A percentile compares a stretch with the other conserved stretches of the same genome.
These are phyloP conservation scores for Symbiotaphrina buchneri DNA, from an alignment of 495 filamentous ascomycete species.

Conservation along the genomic window DNA sequence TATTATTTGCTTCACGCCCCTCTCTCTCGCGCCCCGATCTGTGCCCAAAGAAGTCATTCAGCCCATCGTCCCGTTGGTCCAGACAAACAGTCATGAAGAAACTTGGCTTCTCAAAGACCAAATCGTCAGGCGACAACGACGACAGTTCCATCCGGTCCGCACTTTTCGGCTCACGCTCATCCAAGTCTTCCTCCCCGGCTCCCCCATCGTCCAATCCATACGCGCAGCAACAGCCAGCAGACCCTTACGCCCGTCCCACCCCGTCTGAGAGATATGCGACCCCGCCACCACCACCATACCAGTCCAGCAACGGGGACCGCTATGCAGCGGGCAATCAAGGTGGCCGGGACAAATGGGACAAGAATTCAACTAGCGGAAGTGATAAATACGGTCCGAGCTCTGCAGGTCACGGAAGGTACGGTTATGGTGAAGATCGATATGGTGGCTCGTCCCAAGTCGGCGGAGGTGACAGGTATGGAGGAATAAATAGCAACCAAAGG, in stretches of 20 bases:
- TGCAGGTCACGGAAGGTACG: slow-evolving; percentile 29
- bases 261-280: slow-evolving; percentile 1
- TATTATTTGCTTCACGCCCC: no score
- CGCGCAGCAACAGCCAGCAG: slow-evolving; percentile 27
- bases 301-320: slow-evolving; percentile 11
- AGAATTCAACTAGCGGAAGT: slow-evolving; percentile 31
- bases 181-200: not conserved
- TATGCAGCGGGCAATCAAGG: slow-evolving; percentile 13
- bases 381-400: slow-evolving; percentile 15
- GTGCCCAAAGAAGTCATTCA: no score
- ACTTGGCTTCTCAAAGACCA: slow-evolving; percentile 38
- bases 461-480: not conserved
- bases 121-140: slow-evolving; percentile 20
- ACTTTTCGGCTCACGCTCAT: slow-evolving; percentile 27
- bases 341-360: slow-evolving; percentile 6
- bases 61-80: no score
- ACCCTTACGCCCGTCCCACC: slow-evolving; percentile 2
- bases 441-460: slow-evolving; percentile 13
- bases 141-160: slow-evolving; percentile 34
- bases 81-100: no score
- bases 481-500: not conserved
- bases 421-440: slow-evolving; percentile 44
- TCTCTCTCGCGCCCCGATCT: no score
- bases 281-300: not conserved
- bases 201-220: slow-evolving; percentile 25